Base-by-base conservation (phyloP, 495 filamentous ascomycete species). In the Penicillium alfredii region DNA sequence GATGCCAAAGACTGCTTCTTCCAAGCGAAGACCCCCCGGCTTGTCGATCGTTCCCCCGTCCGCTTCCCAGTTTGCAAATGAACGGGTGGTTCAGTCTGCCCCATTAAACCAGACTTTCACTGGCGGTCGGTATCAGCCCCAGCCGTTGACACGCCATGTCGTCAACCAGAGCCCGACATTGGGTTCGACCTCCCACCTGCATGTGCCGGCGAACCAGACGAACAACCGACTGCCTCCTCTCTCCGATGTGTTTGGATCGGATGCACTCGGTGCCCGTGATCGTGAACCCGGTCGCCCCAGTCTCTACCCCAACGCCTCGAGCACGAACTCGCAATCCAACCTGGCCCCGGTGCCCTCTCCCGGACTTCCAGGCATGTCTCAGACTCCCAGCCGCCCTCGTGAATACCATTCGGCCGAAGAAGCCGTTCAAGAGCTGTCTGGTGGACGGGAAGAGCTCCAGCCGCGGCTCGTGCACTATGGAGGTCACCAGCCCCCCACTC, bases 321-420 rank as follows among this genome's bases (percentile, higher is more conserved):
- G 56, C 28, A 60, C 56, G 19, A 81, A 82, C 30, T 88, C 81
- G 8, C 85, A 93, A 45, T 77, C 82, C 2, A 71, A 72, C 18
- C 71, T 81, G 30, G 76, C 84, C 0, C 64, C 67, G 10, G 37
- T 68, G 33, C 78, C 93, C 25, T 82, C 88, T 10, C 92, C 92
- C 1, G 79, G 86, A 20, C 71, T 80, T 13, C 68, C 74, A 2
- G 62, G 64, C 8, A 76, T 58, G 38, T 61, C 60, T 19, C 68
- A 63, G 37, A 64, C 70, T 13, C 69, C 75, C 15, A 67, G 71
- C 16, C 77, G 92, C 35, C 72, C 78, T 3, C 79, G 90, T 24
- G 92, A 98, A 55, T 96, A 94, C 56, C 84, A 85, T 40, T 95
- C 92, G 2, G 92, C 92, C 9, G 92, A 98, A 56, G 92, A 98